These are phyloP conservation scores for Oryza officinalis DNA, from an alignment of 176 grass and related monocot genomes.

Conservation along the genomic window DNA sequence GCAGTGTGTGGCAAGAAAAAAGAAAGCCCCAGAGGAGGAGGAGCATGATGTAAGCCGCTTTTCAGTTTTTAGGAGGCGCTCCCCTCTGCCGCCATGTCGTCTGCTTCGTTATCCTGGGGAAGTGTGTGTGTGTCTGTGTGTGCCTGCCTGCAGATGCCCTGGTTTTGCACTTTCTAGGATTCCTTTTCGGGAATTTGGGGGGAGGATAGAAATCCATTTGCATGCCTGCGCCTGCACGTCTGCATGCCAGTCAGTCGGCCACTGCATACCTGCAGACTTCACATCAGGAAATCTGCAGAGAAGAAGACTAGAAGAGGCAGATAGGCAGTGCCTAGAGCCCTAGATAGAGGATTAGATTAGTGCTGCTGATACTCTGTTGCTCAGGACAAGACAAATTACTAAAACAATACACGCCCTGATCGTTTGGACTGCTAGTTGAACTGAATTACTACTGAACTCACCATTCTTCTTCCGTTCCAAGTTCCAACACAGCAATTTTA, in stretches of 20 bases:
- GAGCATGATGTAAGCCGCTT: constrained; percentile 50
- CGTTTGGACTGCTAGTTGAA: not conserved
- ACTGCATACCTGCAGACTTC: not conserved
- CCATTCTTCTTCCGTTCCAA: not conserved
- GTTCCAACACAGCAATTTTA: not conserved
- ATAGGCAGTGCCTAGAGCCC: not conserved
- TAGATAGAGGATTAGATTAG: not conserved
- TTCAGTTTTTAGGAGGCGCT: constrained; percentile 21
- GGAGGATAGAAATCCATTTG: constrained; percentile 34
- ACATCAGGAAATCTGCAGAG: not conserved
- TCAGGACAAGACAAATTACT: not conserved
- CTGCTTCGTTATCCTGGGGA: constrained; percentile 25
- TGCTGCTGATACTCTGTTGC: not conserved
- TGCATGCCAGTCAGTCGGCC: not conserved
- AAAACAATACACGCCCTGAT: not conserved
- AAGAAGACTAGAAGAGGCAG: not conserved
- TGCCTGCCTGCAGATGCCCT: constrained; percentile 25
- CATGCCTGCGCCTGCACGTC: constrained; percentile 17
- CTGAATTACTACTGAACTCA: not conserved
- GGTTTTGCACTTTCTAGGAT: constrained; percentile 47
- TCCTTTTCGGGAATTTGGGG: constrained; percentile 52
- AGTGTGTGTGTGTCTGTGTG: not conserved
- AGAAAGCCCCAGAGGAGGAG: constrained; percentile 7
- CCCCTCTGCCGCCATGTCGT: constrained; percentile 11
- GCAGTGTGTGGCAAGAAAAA: constrained; percentile 36